A percentile compares a stretch with the other conserved stretches of the same genome.
Conservation (phyloP, 495 filamentous ascomycete genomes). For the Tuber calosporum region DNA sequence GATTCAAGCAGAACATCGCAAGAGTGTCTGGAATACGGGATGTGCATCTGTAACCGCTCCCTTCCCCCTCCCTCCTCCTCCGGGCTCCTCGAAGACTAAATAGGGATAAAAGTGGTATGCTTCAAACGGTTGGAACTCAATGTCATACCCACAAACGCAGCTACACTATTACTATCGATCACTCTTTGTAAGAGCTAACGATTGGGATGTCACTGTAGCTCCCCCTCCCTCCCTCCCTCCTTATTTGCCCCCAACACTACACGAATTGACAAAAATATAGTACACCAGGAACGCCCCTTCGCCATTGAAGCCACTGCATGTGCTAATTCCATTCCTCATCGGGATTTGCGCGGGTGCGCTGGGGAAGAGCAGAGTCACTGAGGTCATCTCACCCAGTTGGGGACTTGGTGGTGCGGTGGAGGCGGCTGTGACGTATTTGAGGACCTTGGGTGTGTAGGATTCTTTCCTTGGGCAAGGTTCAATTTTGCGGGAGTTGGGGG, state of each 20-base stretch:
- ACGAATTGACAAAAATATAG: neutral
- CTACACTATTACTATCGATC: conserved; percentile 43
- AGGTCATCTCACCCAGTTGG: neutral
- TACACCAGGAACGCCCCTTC: neutral
- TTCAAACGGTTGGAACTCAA: conserved; percentile 48
- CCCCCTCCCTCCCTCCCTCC: neutral
- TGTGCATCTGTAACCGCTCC: conserved; percentile 38
- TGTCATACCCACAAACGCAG: conserved; percentile 47
- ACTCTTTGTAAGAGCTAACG: conserved; percentile 42
- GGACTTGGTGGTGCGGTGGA: neutral
- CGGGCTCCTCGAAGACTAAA: conserved; percentile 14
- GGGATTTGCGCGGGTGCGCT: neutral
- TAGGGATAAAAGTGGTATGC: conserved; percentile 37
- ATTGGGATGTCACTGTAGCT: conserved; percentile 35
- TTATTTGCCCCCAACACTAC: neutral
- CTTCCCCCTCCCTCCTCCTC: conserved; percentile 17
- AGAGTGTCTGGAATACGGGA: conserved; percentile 47
- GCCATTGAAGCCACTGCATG: neutral
- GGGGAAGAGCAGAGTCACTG: neutral
- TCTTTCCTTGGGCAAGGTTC: too few relatives aligned
- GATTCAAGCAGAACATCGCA: conserved; percentile 45
- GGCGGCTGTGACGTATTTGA: neutral
- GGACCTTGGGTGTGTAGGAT: neutral
- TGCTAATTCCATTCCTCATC: neutral
- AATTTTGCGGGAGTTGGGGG: neutral